phyloP scores from a whole-genome alignment of 169 alveolate species.

The Plasmodium sp. region DNA sequence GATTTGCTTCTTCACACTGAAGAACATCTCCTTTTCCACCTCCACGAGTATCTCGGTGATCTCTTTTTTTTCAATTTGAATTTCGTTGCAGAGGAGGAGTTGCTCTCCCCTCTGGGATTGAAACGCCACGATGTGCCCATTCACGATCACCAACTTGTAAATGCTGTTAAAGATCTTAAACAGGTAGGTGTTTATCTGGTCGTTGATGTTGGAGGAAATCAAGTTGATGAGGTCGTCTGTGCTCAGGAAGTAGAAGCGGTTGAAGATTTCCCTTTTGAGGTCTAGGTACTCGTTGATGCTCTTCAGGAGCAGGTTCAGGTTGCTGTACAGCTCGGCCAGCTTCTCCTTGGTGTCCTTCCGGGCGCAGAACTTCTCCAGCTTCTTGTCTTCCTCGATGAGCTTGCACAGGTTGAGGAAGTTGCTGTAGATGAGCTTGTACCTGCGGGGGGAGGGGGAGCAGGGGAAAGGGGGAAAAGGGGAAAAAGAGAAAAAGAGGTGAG shows the following conservation, averaged over 20 bases:
- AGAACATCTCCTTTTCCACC: conserved; percentile 70
- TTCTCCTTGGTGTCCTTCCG: conserved; percentile 69
- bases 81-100: conserved; percentile 47
- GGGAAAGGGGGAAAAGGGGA: not conserved
- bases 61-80: conserved; percentile 67
- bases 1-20: conserved; percentile 59
- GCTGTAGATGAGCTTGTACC: conserved; percentile 60
- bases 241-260: conserved; percentile 63
- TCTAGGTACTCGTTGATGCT: conserved; percentile 72
- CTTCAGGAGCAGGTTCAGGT: conserved; percentile 26
- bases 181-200: conserved; percentile 65
- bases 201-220: conserved; percentile 69
- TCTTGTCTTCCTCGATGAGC: conserved; percentile 65
- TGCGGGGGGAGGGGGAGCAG: not conserved
- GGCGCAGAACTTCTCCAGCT: conserved; percentile 50
- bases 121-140: conserved; percentile 57
- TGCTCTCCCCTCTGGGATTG: conserved; percentile 72
- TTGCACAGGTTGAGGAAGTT: conserved; percentile 57
- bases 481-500: not conserved
- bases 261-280: conserved; percentile 65
- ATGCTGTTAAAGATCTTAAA: conserved; percentile 65
- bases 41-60: conserved; percentile 60
- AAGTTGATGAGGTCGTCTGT: conserved; percentile 70
- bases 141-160: conserved; percentile 57
- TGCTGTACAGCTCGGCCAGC: conserved; percentile 39